phyloP scores from a whole-genome alignment of 805 yeast species.

The Zygosaccharomyces lentus region DNA sequence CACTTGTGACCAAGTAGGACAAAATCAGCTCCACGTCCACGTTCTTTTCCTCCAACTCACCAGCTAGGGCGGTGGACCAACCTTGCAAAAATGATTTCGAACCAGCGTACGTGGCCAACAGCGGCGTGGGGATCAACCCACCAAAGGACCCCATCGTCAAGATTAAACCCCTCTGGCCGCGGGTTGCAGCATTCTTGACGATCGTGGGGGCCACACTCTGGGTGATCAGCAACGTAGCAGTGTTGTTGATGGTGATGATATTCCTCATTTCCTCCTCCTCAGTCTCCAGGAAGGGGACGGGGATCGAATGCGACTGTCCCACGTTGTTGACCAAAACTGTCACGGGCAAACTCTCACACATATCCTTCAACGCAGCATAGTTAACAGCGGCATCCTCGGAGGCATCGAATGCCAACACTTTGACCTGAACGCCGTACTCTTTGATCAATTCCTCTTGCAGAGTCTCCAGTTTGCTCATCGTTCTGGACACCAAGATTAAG shows the following conservation, averaged over 20 bases:
- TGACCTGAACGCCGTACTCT: conserved; percentile 59
- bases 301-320: conserved; percentile 91
- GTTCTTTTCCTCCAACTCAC: conserved; percentile 63
- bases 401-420: conserved; percentile 73
- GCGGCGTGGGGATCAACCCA: conserved; percentile 89
- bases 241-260: conserved; percentile 81
- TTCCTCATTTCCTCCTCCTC: conserved; percentile 65
- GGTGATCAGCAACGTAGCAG: conserved; percentile 79
- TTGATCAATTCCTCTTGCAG: conserved; percentile 59
- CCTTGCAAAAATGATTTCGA: conserved; percentile 91
- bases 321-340: conserved; percentile 86
- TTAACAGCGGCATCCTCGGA: conserved; percentile 55
- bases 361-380: conserved; percentile 47
- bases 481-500: conserved; percentile 78
- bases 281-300: conserved; percentile 88
- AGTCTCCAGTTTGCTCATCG: conserved; percentile 65
- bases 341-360: conserved; percentile 52
- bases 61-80: conserved; percentile 87
- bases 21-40: conserved; percentile 83
- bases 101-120: conserved; percentile 90
- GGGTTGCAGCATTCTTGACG: conserved; percentile 43
- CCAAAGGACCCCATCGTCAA: conserved; percentile 97
- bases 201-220: conserved; percentile 74
- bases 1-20: conserved; percentile 87
- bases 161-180: conserved; percentile 62